Evolutionary conservation across 805 yeast genomes (phyloP).

Genomic region (Candida ponderosae): DNA sequence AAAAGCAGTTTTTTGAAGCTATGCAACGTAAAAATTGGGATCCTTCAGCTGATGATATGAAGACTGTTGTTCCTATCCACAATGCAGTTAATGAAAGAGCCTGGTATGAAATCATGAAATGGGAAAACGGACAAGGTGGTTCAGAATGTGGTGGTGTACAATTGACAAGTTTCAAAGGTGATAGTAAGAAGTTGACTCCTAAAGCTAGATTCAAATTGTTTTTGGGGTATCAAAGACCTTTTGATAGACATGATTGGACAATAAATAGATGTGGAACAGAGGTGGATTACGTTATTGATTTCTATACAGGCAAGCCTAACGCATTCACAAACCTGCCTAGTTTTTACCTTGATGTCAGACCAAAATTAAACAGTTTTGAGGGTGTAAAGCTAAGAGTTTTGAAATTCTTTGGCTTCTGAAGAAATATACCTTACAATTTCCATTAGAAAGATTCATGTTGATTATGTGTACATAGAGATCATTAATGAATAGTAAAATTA

Average conservation of each 20-base stretch:
- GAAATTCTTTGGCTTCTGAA: constrained; percentile 49
- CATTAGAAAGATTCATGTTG: constrained; percentile 1
- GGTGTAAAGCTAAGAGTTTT: constrained; percentile 66
- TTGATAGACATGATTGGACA: constrained; percentile 95
- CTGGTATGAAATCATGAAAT: constrained; percentile 73
- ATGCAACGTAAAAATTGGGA: constrained; percentile 88
- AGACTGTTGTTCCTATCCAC: constrained; percentile 87
- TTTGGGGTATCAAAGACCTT: constrained; percentile 71
- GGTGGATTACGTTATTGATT: constrained; percentile 89
- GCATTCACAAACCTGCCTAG: constrained; percentile 39
- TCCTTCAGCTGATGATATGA: constrained; percentile 79
- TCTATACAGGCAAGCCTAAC: constrained; percentile 53
- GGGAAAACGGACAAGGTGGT: constrained; percentile 65
- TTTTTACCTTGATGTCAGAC: constrained; percentile 84
- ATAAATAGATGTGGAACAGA: constrained; percentile 76
- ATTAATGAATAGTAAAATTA: too few species aligned
- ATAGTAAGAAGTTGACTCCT: constrained; percentile 79
- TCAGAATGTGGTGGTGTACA: constrained; percentile 78
- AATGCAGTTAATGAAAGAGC: constrained; percentile 90
- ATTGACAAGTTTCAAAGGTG: constrained; percentile 83
- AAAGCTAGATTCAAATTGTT: constrained; percentile 65
- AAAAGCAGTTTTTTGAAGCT: constrained; percentile 89
- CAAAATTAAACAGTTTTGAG: constrained; percentile 75
- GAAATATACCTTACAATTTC: too few species aligned
- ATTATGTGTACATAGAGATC: too few species aligned